Percentiles rank a stretch among this genome's conserved stretches.
Conservation (phyloP, 192 early-diverging fungal species). For the Allomyces macrogynus region DNA sequence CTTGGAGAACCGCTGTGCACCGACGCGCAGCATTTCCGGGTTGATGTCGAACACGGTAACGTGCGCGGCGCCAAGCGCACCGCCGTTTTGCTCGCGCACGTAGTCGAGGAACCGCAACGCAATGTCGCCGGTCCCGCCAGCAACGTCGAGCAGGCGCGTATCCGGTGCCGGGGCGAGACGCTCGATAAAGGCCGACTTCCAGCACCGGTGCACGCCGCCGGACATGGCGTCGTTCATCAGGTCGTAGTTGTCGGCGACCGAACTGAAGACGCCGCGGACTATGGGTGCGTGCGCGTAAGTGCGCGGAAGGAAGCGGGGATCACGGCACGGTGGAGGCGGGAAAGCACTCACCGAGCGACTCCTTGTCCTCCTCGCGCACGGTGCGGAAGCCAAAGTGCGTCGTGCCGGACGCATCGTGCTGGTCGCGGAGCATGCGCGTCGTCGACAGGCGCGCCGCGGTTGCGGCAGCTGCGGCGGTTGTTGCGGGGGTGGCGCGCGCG, state of each 20-base stretch:
- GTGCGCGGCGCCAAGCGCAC: conserved; percentile 19
- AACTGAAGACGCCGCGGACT: conserved; percentile 83
- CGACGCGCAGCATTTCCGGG: conserved; percentile 83
- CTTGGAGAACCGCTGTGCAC: conserved; percentile 46
- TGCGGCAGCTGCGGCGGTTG: too few species aligned
- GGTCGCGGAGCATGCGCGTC: neutral
- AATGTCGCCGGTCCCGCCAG: conserved; percentile 96
- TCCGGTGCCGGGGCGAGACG: conserved; percentile 56
- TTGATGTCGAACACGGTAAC: conserved; percentile 94
- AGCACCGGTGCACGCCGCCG: conserved; percentile 76
- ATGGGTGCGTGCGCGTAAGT: neutral
- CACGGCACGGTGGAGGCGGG: neutral
- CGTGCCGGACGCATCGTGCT: neutral
- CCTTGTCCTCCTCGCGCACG: conserved; percentile 67
- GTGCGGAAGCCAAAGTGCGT: conserved; percentile 94
- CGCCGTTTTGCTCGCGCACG: conserved; percentile 44
- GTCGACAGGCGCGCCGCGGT: neutral
- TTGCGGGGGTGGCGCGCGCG: too few species aligned
- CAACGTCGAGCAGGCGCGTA: conserved; percentile 82
- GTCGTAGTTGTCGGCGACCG: conserved; percentile 89
- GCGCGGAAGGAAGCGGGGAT: conserved; percentile 3
- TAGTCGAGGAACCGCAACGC: conserved; percentile 84
- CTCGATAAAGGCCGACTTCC: conserved; percentile 88
- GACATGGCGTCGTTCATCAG: conserved; percentile 97
- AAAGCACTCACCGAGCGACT: conserved; percentile 41